Evolutionary conservation across 192 early-diverging fungal genomes (phyloP), one percentile per base, ranked within the genome.

Genomic region (Mortierella alpina): DNA sequence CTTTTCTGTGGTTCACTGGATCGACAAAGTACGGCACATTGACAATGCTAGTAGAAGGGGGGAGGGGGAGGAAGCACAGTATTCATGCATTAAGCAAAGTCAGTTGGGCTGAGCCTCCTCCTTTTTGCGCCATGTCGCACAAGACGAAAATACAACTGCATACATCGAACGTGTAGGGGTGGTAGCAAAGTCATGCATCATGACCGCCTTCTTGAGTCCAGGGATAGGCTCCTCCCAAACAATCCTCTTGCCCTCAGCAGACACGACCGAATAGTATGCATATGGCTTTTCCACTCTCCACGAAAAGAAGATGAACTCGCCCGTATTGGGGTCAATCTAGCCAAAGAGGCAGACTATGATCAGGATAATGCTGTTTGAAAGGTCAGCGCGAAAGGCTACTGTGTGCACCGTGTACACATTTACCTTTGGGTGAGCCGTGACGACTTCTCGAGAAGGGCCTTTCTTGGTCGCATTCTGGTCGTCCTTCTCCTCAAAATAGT

Each of bases 341-440:
- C 49, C 15, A 60, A 44, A 11, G 13, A 57, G 52, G 46, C 31
- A 31, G 31, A 31, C 31, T 31, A 3, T 31, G 31, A 31, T 31
- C 31, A 31, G 31, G 31, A 31, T 31, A 31, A 1, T 31, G 31
- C 31, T 31, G 31, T 14, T 50, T 17, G 17, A 50, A 50, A 50
- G 2, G 49, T 50, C 4, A 1, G 4, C 17, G 11, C 1, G 17
- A 17, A 4, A 11, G 17, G n/a, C 60, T 17, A 48, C 60, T 62
- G 15, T 12, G 20, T 13, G 2, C 22, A 9, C 22, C 1, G 14
- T 20, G 10, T 2, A 5, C n/a, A 7, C 45, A n/a, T 45, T 55
- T 79, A 71, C 75, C 68, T 79, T 79, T 5, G 75, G 75, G 39
- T 79, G 75, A 1, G 75, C 75, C 13, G 75, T 79, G 44, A 70